Evolutionary conservation across 805 yeast species (phyloP).

Genomic region (Cephaloascus fragrans): DNA sequence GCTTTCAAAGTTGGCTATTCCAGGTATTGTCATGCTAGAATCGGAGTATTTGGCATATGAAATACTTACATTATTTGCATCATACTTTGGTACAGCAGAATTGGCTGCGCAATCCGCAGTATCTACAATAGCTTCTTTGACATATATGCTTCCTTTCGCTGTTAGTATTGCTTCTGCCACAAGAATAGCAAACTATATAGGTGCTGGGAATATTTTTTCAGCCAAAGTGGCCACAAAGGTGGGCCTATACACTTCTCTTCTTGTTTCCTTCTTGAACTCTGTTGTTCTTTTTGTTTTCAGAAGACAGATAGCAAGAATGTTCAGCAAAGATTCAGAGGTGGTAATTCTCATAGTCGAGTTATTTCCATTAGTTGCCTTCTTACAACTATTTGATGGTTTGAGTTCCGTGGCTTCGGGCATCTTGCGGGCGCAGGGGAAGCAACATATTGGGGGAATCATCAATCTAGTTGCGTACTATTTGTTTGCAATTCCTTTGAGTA

Average conservation of each 20-base stretch:
- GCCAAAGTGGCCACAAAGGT: slow-evolving; percentile 24
- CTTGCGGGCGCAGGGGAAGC: slow-evolving; percentile 69
- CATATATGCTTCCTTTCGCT: slow-evolving; percentile 37
- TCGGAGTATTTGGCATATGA: slow-evolving; percentile 36
- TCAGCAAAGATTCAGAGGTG: slow-evolving; percentile 56
- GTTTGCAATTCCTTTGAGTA: slow-evolving; percentile 60
- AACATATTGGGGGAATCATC: slow-evolving; percentile 59
- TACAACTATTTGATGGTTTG: slow-evolving; percentile 61
- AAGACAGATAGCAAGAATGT: slow-evolving; percentile 41
- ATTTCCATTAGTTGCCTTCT: slow-evolving; percentile 55
- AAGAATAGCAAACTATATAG: slow-evolving; percentile 33
- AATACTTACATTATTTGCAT: slow-evolving; percentile 34
- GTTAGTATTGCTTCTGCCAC: slow-evolving; percentile 34
- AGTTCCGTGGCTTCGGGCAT: slow-evolving; percentile 67
- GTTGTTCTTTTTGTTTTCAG: slow-evolving; percentile 35
- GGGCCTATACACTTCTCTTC: slow-evolving; percentile 19
- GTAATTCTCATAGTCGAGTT: slow-evolving; percentile 37
- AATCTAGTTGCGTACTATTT: slow-evolving; percentile 65
- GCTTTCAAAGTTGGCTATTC: slow-evolving; percentile 27
- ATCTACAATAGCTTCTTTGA: slow-evolving; percentile 32
- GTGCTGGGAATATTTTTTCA: slow-evolving; percentile 27
- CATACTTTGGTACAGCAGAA: slow-evolving; percentile 36
- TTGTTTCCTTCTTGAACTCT: slow-evolving; percentile 27
- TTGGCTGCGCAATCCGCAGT: slow-evolving; percentile 45
- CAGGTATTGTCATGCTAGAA: slow-evolving; percentile 36